Evolutionary conservation across 495 filamentous ascomycete species (phyloP).

Genomic region (Sphaerosporella brunnea): DNA sequence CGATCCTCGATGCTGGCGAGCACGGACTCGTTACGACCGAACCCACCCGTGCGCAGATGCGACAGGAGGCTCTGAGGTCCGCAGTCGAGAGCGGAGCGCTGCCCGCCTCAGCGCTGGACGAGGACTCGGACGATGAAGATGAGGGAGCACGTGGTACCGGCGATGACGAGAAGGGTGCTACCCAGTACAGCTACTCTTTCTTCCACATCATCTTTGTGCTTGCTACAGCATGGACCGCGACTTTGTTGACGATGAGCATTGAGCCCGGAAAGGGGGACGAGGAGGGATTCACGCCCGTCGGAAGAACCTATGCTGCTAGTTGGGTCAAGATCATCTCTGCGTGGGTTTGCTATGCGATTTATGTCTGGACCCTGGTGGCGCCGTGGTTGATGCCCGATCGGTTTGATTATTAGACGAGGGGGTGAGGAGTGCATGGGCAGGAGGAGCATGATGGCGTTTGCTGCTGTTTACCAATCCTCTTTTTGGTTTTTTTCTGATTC

Average conservation of each 20-base stretch:
- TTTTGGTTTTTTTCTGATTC: not conserved
- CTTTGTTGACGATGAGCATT: conserved; percentile 71
- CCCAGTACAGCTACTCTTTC: conserved; percentile 88
- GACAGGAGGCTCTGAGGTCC: conserved; percentile 70
- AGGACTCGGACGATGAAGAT: conserved; percentile 52
- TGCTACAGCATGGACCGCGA: conserved; percentile 88
- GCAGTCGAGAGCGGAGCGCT: conserved; percentile 82
- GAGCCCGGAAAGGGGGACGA: conserved; percentile 40
- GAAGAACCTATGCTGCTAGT: conserved; percentile 89
- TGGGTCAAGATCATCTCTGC: conserved; percentile 98
- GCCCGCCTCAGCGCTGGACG: conserved; percentile 75
- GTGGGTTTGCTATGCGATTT: conserved; percentile 92
- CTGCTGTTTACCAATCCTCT: not conserved
- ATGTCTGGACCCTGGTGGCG: conserved; percentile 79
- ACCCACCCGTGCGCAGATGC: conserved; percentile 75
- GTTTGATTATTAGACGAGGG: conserved; percentile 42
- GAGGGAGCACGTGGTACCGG: conserved; percentile 41
- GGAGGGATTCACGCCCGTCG: conserved; percentile 64
- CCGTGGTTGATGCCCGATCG: conserved; percentile 72
- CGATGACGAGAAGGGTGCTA: conserved; percentile 75
- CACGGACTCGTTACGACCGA: conserved; percentile 85
- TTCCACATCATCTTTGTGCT: conserved; percentile 98
- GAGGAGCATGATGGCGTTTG: not conserved
- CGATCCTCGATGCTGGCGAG: conserved; percentile 41
- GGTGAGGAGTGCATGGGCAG: not conserved